Percentiles rank a stretch among this genome's conserved stretches.
Evolutionary conservation across 2,329 filamentous ascomycete genomes (phyloP).

Genomic region (Calonectria crousiana): DNA sequence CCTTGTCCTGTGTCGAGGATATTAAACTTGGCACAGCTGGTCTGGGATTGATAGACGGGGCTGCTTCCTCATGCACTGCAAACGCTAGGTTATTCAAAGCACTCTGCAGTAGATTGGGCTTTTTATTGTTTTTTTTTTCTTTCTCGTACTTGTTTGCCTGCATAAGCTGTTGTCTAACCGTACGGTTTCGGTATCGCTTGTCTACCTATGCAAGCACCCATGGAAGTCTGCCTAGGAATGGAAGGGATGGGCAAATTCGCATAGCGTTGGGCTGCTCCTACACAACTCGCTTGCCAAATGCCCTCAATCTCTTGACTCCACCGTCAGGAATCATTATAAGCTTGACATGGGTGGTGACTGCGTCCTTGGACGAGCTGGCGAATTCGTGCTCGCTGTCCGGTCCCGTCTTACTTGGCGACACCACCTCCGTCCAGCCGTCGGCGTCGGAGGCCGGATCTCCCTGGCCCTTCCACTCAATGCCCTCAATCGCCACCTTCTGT

Average conservation of each 20-base stretch:
- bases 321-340: slow-evolving; percentile 94
- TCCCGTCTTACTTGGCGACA: slow-evolving; percentile 75
- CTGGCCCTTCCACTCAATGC: slow-evolving; percentile 65
- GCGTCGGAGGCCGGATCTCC: slow-evolving; percentile 69
- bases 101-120: not conserved
- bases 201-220: not conserved
- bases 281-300: slow-evolving; percentile 50
- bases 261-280: slow-evolving; percentile 30
- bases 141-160: not conserved
- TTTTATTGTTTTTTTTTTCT: not conserved
- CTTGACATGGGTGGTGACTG: slow-evolving; percentile 84
- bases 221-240: slow-evolving; percentile 12
- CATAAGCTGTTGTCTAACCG: not conserved
- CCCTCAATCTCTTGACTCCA: slow-evolving; percentile 86
- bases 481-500: slow-evolving; percentile 78
- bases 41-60: slow-evolving; percentile 33
- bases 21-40: slow-evolving; percentile 31
- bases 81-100: not conserved
- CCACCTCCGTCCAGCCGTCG: slow-evolving; percentile 73
- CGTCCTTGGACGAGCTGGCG: slow-evolving; percentile 65
- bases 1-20: slow-evolving; percentile 18
- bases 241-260: slow-evolving; percentile 5
- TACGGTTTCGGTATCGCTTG: not conserved
- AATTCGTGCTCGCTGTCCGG: slow-evolving; percentile 81
- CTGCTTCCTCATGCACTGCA: not conserved